phyloP scores from a whole-genome alignment of 2,329 filamentous ascomycete species.

The Calonectria hongkongensis region DNA sequence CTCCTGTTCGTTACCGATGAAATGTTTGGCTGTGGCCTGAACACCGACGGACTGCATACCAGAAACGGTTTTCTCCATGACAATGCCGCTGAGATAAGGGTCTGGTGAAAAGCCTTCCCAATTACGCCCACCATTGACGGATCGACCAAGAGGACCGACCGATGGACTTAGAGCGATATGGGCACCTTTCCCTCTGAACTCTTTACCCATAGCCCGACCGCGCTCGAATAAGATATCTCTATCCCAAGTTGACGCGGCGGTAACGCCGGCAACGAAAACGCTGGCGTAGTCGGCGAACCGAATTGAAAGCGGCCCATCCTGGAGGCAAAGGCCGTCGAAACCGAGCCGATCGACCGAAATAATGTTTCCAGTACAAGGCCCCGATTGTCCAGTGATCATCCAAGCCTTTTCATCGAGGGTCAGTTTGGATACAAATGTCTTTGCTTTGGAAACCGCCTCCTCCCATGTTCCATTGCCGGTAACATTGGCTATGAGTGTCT shows the following conservation, averaged over 20 bases:
- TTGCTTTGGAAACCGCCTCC: constrained; percentile 60
- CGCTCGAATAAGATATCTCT: constrained; percentile 77
- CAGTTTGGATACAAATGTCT: constrained; percentile 55
- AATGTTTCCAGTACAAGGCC: constrained; percentile 61
- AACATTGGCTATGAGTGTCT: too few relatives aligned
- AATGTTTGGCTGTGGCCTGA: constrained; percentile 63
- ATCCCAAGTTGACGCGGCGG: constrained; percentile 79
- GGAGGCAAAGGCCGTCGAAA: constrained; percentile 65
- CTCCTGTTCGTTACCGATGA: constrained; percentile 61
- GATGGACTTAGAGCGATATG: constrained; percentile 77
- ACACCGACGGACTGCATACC: constrained; percentile 61
- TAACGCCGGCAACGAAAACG: constrained; percentile 74
- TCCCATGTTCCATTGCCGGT: constrained; percentile 53
- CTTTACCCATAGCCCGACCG: constrained; percentile 65
- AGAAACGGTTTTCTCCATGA: constrained; percentile 59
- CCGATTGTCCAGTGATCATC: constrained; percentile 59
- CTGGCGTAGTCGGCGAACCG: constrained; percentile 64
- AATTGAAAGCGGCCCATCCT: constrained; percentile 58
- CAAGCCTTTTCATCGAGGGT: constrained; percentile 57
- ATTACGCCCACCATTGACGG: constrained; percentile 73
- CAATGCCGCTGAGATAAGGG: constrained; percentile 79
- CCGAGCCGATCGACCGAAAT: constrained; percentile 62
- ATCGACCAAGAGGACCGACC: constrained; percentile 65
- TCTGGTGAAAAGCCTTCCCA: constrained; percentile 81
- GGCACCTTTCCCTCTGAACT: constrained; percentile 83